Evolutionary conservation across 1,139 yeast species (phyloP), one percentile per base, ranked within the genome.

Genomic region (Pichia sp.): DNA sequence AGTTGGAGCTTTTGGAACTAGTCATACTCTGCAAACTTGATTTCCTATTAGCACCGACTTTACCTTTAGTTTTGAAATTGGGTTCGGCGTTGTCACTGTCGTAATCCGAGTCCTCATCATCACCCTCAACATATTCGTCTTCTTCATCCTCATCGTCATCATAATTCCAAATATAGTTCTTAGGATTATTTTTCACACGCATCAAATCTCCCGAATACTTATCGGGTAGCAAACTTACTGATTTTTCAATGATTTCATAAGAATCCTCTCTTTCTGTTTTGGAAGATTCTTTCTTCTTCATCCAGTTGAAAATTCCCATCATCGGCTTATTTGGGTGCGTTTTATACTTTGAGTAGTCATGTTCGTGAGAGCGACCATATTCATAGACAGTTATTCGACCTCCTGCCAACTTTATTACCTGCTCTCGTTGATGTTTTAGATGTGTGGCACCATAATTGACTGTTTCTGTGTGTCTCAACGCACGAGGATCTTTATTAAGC

Each of bases 391-490:
- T 64, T 4, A 71, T 49, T 19, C 72, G 57, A 32, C 66, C 69
- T 38, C 66, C 69, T 46, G 62, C 62, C 29, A 64, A 50, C 47
- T 61, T 62, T 44, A 64, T 51, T 6, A 59, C 48, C 44, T 59
- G 60, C 40, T 60, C 66, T 41, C 63, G 55, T 49, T 65, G 64
- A 30, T 58, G 52, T 85, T 57, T 56, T 16, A 60, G 40, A 46
- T 64, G 96, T 34, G 97, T 90, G 68, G 84, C 87, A 72, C 97
- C 84, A 23, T 96, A 89, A 75, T 90, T 82, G 70, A 83, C 82
- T 54, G 69, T 59, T 43, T 62, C 64, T 2, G 69, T 54, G 56
- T 66, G 69, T 47, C 60, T 63, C 41, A 67, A 47, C 3, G 45
- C 31, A 13, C 54, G 52, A 36, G 41, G 41, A 38, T 38, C 41